phyloP scores from a whole-genome alignment of 2,329 filamentous ascomycete genomes.

The Verticillium alfalfae region DNA sequence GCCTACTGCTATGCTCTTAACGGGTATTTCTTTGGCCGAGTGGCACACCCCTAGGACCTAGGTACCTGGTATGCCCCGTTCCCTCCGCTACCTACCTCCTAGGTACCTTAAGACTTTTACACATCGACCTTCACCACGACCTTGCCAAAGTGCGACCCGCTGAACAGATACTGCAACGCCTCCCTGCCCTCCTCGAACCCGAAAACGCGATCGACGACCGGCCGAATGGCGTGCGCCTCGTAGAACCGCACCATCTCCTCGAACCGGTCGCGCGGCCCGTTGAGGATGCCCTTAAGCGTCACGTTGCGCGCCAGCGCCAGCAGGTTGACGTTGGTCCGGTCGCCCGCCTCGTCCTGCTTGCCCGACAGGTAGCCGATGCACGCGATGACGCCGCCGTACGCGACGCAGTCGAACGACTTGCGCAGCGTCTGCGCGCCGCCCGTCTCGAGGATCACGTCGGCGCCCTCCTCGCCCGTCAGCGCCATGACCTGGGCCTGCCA shows the following conservation, averaged over 20 bases:
- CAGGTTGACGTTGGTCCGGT: constrained; percentile 56
- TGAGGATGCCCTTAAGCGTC: constrained; percentile 50
- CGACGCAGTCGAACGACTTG: constrained; percentile 46
- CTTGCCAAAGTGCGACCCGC: constrained; percentile 53
- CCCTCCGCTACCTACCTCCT: not conserved
- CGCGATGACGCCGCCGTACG: constrained; percentile 49
- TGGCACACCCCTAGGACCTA: too few species aligned
- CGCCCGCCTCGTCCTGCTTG: constrained; percentile 48
- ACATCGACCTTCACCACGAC: constrained; percentile 39
- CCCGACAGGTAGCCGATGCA: constrained; percentile 45
- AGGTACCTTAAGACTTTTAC: constrained; percentile 8
- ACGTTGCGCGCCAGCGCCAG: constrained; percentile 40
- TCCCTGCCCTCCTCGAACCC: constrained; percentile 37
- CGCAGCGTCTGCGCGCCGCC: constrained; percentile 46
- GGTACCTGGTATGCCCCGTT: too few species aligned
- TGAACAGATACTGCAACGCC: constrained; percentile 47
- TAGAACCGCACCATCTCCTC: constrained; percentile 49
- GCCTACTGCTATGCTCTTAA: too few species aligned
- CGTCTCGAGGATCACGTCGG: constrained; percentile 50
- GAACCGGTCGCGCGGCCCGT: constrained; percentile 50
- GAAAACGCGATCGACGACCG: constrained; percentile 43
- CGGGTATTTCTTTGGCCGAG: too few species aligned
- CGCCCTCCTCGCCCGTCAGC: constrained; percentile 38
- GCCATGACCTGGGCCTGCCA: constrained; percentile 45
- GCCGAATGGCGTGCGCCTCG: constrained; percentile 34